Percentiles rank a stretch among this genome's conserved stretches.
Evolutionary conservation across 768 basidiomycete species (phyloP).

Genomic region (Crucibulum laeve): DNA sequence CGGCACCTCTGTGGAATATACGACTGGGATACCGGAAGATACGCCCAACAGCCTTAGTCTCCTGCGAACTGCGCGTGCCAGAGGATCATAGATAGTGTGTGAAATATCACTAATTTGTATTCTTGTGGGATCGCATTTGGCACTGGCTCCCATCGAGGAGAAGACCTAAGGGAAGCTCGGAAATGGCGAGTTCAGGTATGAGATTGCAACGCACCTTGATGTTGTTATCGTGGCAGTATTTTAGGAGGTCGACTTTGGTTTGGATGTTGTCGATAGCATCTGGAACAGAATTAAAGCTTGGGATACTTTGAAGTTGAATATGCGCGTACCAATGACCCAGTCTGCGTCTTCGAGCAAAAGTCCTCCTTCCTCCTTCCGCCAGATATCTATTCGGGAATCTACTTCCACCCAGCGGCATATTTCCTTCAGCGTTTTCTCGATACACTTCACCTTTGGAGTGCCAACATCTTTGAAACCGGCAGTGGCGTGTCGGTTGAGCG

Average conservation of each 20-base stretch:
- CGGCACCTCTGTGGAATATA: conserved; percentile 94
- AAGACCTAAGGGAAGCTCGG: conserved; percentile 61
- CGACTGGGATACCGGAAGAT: conserved; percentile 72
- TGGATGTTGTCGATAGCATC: conserved; percentile 98
- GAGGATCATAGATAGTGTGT: conserved; percentile 86
- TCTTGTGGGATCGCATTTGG: conserved; percentile 92
- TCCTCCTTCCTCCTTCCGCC: conserved; percentile 80
- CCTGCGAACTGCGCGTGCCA: conserved; percentile 86
- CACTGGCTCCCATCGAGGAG: conserved; percentile 95
- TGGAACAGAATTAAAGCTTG: conserved; percentile 13
- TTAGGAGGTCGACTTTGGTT: conserved; percentile 91
- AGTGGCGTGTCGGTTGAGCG: conserved; percentile 91
- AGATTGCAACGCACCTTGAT: conserved; percentile 58
- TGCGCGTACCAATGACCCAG: conserved; percentile 81
- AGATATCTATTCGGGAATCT: conserved; percentile 79
- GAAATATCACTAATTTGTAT: conserved; percentile 96
- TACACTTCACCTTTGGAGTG: conserved; percentile 81
- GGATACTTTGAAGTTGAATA: background rate
- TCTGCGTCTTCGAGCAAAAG: conserved; percentile 76
- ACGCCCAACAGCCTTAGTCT: conserved; percentile 64
- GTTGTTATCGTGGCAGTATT: conserved; percentile 75
- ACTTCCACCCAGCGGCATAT: conserved; percentile 87
- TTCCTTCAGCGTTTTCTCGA: conserved; percentile 62
- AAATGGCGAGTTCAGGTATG: background rate
- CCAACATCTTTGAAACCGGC: conserved; percentile 89